A percentile compares a stretch with the other conserved stretches of the same genome.
Conservation (phyloP, 1,284 basidiomycete genomes). For the Rhodotorula sp. region DNA sequence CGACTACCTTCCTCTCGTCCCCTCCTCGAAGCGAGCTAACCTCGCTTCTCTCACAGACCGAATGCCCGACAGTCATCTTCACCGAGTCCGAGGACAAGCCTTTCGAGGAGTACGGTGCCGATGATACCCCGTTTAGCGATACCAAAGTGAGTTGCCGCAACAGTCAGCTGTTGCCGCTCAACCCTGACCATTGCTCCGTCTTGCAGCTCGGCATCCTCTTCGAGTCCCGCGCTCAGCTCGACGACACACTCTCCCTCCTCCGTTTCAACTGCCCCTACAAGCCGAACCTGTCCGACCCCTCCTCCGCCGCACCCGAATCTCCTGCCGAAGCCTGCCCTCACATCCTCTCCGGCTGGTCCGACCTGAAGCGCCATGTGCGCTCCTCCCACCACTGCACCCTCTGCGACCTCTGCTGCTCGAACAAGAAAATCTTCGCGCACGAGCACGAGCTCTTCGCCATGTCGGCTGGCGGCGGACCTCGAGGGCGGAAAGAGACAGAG, state of each 20-base stretch:
- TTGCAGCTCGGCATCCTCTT: conserved; percentile 68
- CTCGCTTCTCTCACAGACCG: conserved; percentile 57
- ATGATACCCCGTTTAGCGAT: conserved; percentile 65
- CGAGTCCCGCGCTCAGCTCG: conserved; percentile 89
- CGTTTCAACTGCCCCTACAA: conserved; percentile 56
- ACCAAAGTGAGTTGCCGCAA: conserved; percentile 52
- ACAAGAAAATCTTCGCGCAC: conserved; percentile 93
- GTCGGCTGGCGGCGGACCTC: conserved; percentile 24
- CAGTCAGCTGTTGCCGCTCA: too few species aligned
- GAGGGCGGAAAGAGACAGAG: conserved; percentile 45
- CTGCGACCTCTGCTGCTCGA: conserved; percentile 84
- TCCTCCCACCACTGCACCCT: conserved; percentile 72
- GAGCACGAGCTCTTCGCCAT: conserved; percentile 84
- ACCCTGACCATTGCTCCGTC: background rate
- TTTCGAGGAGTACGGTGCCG: conserved; percentile 63
- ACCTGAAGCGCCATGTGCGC: conserved; percentile 75
- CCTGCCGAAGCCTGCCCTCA: conserved; percentile 51
- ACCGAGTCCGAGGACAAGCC: conserved; percentile 59
- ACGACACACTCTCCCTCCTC: conserved; percentile 85
- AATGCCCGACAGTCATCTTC: conserved; percentile 77
- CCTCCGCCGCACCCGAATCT: conserved; percentile 5
- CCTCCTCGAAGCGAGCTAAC: background rate
- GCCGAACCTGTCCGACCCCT: conserved; percentile 3
- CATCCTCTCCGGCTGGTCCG: conserved; percentile 81
- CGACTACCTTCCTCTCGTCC: background rate